phyloP scores from a whole-genome alignment of 2,329 filamentous ascomycete genomes.

The Talaromyces albobiverticillius region DNA sequence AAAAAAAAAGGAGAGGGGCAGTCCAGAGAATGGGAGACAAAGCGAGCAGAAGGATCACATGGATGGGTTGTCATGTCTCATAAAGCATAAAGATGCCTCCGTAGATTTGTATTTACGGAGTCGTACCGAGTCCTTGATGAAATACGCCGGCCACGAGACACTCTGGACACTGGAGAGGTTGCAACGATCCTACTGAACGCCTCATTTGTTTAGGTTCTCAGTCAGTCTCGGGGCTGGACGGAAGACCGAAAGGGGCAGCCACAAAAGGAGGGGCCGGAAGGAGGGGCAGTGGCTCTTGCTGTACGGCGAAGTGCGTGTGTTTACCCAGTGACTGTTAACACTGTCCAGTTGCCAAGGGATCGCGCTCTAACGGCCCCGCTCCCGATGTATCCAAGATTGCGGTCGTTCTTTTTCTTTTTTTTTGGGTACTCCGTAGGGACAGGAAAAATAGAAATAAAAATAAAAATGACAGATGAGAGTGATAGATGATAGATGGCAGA shows the following conservation, averaged over 20 bases:
- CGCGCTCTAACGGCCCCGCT: conserved; percentile 21
- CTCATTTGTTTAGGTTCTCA: conserved; percentile 7
- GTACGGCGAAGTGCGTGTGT: conserved; percentile 13
- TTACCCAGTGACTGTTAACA: conserved; percentile 6
- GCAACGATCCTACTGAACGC: conserved; percentile 3
- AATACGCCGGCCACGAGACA: neutral
- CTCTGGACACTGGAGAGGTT: too few relatives aligned
- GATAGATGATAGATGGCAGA: too few relatives aligned
- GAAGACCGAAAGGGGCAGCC: conserved; percentile 10
- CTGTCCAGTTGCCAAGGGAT: conserved; percentile 7
- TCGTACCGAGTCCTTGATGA: too few relatives aligned
- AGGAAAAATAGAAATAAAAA: neutral
- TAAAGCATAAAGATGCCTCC: too few relatives aligned
- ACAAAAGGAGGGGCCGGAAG: conserved; percentile 11
- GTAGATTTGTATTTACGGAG: too few relatives aligned
- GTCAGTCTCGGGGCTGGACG: neutral
- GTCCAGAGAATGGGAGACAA: too few relatives aligned
- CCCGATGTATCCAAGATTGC: conserved; percentile 23
- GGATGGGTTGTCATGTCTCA: too few relatives aligned
- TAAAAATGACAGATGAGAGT: too few relatives aligned
- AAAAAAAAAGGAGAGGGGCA: neutral
- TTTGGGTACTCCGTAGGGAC: neutral
- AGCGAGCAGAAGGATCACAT: neutral
- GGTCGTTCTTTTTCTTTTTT: conserved; percentile 16
- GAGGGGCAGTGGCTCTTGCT: conserved; percentile 7